Conservation (phyloP, 805 yeast genomes). For the Spathaspora boniae region DNA sequence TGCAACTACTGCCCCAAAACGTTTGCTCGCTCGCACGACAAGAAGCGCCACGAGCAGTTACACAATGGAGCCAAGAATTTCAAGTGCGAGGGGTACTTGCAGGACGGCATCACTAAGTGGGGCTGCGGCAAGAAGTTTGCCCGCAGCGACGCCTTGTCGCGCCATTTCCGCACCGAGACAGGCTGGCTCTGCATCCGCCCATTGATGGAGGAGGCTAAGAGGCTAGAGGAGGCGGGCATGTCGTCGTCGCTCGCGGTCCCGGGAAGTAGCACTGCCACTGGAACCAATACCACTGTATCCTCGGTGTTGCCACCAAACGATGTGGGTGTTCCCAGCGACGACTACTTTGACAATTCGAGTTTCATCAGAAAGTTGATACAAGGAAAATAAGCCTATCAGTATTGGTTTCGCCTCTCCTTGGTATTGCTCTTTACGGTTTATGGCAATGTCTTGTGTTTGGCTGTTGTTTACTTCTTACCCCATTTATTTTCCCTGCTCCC, state of each 20-base stretch:
- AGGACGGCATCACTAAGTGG: constrained; percentile 60
- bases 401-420: too few relatives aligned
- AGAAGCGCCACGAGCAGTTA: constrained; percentile 70
- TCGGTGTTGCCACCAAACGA: too few relatives aligned
- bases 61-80: constrained; percentile 72
- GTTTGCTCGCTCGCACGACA: constrained; percentile 76
- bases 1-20: constrained; percentile 63
- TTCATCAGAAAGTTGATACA: constrained; percentile 18
- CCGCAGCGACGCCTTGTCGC: constrained; percentile 70
- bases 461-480: too few relatives aligned
- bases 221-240: constrained; percentile 16
- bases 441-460: too few relatives aligned
- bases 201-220: constrained; percentile 56
- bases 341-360: constrained; percentile 15
- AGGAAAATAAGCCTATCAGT: constrained; percentile 11
- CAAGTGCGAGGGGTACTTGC: constrained; percentile 59
- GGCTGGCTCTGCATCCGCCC: constrained; percentile 70
- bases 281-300: too few relatives aligned
- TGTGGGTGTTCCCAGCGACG: too few relatives aligned
- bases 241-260: constrained; percentile 3
- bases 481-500: too few relatives aligned
- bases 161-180: constrained; percentile 74
- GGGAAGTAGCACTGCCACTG: too few relatives aligned
- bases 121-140: constrained; percentile 76
- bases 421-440: too few relatives aligned